Base-by-base conservation (phyloP, 140 eudicot species). In the Erigeron philadelphicus region DNA sequence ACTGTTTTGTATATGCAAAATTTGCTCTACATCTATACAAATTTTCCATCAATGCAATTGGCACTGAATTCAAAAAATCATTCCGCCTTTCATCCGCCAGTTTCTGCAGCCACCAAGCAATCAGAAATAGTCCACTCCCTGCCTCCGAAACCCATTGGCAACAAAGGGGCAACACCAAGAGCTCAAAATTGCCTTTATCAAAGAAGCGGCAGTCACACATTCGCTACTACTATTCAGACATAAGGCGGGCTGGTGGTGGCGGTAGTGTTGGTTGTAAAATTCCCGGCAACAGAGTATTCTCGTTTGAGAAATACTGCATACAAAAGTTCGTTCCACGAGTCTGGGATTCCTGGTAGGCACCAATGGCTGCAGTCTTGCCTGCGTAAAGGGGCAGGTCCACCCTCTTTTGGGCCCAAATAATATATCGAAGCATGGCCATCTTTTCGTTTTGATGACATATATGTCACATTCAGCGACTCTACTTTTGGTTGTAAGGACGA, bases 321-420 rank as follows among this genome's bases (percentile, higher is more conserved):
- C 18, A 90, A 71, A 72, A 90, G 85, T 63, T 90, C 95, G 31
- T 90, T 90, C 97, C 95, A 90, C 10, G 88, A 57, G 76, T 90
- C 97, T 1, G 97, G 97, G 55, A 90, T 84, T 8, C 95, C 97
- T 0, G 97, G 97, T 75, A 90, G 70, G 84, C 97, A 90, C 97
- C 97, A 90, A 70, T 90, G 97, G 72, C 95, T 87, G 81, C 97
- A 90, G 76, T 87, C 97, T 76, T 90, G 95, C 41, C 78, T 75
- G 17, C 82, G 87, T 44, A 85, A 57, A 54, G 93, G 81, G 40
- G 93, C 93, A 0, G 84, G 81, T 13, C 85, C 86, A 0, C 87
- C 86, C 0, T 35, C 69, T 58, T 73, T 42, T 7, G 88, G 85
- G 16, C 93, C 90, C 71, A 75, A 57, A 78, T 84, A 90, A 61